Evolutionary conservation across 1,284 basidiomycete genomes (phyloP), one percentile per base, ranked within the genome.

Genomic region (Neolentinus lepideus): DNA sequence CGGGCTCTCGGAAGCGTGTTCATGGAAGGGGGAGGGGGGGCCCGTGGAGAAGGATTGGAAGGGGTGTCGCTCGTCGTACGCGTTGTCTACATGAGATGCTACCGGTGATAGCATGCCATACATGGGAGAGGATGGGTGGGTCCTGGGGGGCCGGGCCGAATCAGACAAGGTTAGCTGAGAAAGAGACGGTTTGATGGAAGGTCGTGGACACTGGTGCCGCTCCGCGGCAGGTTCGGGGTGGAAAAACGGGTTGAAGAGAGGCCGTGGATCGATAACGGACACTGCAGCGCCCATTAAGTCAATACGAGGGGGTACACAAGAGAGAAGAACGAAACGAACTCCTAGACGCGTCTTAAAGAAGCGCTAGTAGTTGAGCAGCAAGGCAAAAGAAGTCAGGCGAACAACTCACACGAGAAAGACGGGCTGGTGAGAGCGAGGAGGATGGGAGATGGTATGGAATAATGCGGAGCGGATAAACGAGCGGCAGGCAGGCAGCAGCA

Each of bases 261-360:
- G 27, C 21, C 21, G 12, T 26, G 47, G 47, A 26, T 66, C 66
- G 51, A 71, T 62, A 1, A 69, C 58, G 1, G 70, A 69, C 69
- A 69, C 67, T 69, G 63, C 58, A 57, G 60, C 61, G 33, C 67
- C 70, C 67, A 69, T 69, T 11, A 50, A 50, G 47, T 50, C 24
- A 50, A 50, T 26, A 50, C 47, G 47, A 21, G 22, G 21, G 38
- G 12, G 38, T 43, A 43, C n/a, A 29, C 45, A 51, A 52, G 31
- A 55, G 35, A 36, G 53, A 43, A 52, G 55, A 54, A 8, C 11
- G 52, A 29, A 29, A 50, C 47, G 47, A 25, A 50, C 47, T 50
- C 47, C 47, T 25, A 50, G 27, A 21, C 24, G 27, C 47, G 47
- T 29, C 47, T 26, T 50, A 22, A 50, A 26, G 27, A 50, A 51